These are phyloP conservation scores for Didymella segeticola DNA, from an alignment of 2,329 filamentous ascomycete species.

Conservation along the genomic window DNA sequence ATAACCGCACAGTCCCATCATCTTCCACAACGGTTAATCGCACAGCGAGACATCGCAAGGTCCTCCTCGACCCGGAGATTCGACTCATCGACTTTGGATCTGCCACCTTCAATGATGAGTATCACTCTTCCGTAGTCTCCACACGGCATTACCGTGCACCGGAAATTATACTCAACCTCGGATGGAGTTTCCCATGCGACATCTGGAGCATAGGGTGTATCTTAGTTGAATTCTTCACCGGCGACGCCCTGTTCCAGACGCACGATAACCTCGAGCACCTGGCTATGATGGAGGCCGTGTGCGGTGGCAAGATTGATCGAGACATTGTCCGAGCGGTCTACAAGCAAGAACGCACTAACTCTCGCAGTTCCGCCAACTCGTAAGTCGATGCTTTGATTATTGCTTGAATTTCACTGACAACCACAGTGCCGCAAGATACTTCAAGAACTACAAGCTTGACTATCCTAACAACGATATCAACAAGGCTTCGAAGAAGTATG, in stretches of 20 bases:
- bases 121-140: conserved; percentile 71
- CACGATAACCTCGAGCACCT: conserved; percentile 73
- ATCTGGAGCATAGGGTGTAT: conserved; percentile 75
- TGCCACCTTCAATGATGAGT: conserved; percentile 72
- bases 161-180: conserved; percentile 71
- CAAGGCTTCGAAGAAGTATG: conserved; percentile 69
- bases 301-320: conserved; percentile 62
- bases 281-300: conserved; percentile 73
- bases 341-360: conserved; percentile 55
- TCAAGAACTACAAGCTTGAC: conserved; percentile 63
- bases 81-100: conserved; percentile 72
- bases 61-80: conserved; percentile 70
- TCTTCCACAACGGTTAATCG: conserved; percentile 65
- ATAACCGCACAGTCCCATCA: conserved; percentile 71
- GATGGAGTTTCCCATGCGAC: conserved; percentile 72
- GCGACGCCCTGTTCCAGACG: conserved; percentile 72
- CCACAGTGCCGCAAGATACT: conserved; percentile 54
- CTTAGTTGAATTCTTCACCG: conserved; percentile 72
- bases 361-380: conserved; percentile 62
- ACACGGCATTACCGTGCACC: conserved; percentile 71
- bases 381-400: conserved; percentile 46
- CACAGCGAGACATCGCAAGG: conserved; percentile 66
- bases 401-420: conserved; percentile 38
- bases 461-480: conserved; percentile 70
- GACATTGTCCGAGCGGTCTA: conserved; percentile 62